phyloP scores from a whole-genome alignment of 1,284 basidiomycete species.

The Xerocomus amazonicus region DNA sequence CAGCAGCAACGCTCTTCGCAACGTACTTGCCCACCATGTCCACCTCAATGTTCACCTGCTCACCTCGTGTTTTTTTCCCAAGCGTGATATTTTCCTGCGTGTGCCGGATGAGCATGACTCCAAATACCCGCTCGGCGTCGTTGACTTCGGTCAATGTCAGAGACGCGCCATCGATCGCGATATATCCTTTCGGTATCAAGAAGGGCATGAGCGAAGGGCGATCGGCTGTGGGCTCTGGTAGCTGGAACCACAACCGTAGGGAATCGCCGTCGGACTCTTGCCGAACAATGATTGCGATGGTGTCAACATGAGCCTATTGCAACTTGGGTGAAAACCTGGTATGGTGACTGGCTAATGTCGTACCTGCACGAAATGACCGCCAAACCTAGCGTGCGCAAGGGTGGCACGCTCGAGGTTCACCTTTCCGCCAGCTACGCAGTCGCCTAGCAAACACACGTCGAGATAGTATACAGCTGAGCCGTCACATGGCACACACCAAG shows the following conservation, averaged over 20 bases:
- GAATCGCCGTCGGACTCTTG: constrained; percentile 83
- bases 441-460: constrained; percentile 46
- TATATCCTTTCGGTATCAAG: constrained; percentile 94
- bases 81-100: constrained; percentile 90
- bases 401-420: constrained; percentile 96
- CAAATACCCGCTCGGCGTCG: constrained; percentile 69
- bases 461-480: not conserved
- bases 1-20: constrained; percentile 74
- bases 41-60: constrained; percentile 91
- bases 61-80: constrained; percentile 69
- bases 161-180: constrained; percentile 93
- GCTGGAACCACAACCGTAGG: constrained; percentile 75
- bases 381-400: constrained; percentile 88
- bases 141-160: constrained; percentile 87
- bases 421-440: constrained; percentile 74
- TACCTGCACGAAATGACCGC: constrained; percentile 97
- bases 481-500: constrained; percentile 56
- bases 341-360: constrained; percentile 11
- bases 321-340: not conserved
- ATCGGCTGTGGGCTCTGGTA: constrained; percentile 58
- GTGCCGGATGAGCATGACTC: constrained; percentile 94
- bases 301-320: constrained; percentile 88
- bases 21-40: constrained; percentile 92
- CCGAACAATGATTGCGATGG: constrained; percentile 73
- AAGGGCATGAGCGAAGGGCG: constrained; percentile 74